phyloP scores from a whole-genome alignment of 2,329 filamentous ascomycete species.

The Erysiphe pulchra region DNA sequence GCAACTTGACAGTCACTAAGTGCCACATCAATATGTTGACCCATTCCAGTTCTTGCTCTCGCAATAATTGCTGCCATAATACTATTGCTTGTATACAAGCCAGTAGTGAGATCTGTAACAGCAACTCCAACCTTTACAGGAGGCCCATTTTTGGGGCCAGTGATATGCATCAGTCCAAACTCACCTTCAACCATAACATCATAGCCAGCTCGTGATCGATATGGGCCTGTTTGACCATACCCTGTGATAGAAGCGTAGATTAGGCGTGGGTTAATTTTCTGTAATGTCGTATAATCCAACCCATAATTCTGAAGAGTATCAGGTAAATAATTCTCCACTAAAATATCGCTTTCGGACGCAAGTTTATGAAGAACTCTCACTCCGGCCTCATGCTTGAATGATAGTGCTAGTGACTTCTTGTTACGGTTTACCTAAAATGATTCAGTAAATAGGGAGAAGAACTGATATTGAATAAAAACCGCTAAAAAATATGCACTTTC shows the following conservation, averaged over 20 bases:
- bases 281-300: slow-evolving; percentile 66
- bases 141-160: slow-evolving; percentile 43
- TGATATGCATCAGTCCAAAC: slow-evolving; percentile 56
- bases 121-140: slow-evolving; percentile 95
- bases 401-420: slow-evolving; percentile 81
- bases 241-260: slow-evolving; percentile 95
- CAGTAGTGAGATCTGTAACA: slow-evolving; percentile 86
- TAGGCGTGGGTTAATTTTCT: slow-evolving; percentile 56
- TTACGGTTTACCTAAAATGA: slow-evolving; percentile 28
- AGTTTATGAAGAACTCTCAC: slow-evolving; percentile 72
- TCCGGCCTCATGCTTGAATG: slow-evolving; percentile 65
- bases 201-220: slow-evolving; percentile 58
- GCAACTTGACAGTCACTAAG: slow-evolving; percentile 89
- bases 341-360: slow-evolving; percentile 61
- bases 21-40: slow-evolving; percentile 79
- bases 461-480: slow-evolving; percentile 22
- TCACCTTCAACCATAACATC: slow-evolving; percentile 99
- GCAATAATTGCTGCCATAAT: slow-evolving; percentile 83
- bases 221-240: slow-evolving; percentile 87
- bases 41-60: slow-evolving; percentile 45
- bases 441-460: neutral
- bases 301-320: slow-evolving; percentile 71
- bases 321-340: slow-evolving; percentile 93
- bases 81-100: slow-evolving; percentile 80
- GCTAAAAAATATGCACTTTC: slow-evolving; percentile 89